Evolutionary conservation across 139 green algal species (phyloP), one percentile per base, ranked within the genome.

Genomic region (Micromonas commoda): DNA sequence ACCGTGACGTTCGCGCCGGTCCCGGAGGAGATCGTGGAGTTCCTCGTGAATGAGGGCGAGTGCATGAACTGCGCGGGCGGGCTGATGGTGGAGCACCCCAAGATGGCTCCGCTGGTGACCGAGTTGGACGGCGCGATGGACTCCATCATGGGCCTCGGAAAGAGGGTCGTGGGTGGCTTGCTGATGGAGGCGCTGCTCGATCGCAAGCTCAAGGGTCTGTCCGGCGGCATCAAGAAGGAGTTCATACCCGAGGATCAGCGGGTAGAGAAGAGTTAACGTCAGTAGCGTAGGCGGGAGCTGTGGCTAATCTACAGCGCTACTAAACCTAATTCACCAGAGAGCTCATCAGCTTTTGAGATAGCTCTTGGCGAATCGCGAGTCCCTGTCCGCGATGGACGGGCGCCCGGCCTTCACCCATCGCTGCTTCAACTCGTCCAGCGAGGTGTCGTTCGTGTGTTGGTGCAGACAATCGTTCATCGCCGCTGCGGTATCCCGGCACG

Each of bases 21-120:
- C n/a, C 53, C 57, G 52, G 57, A 78, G 3, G 72, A 68, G 24
- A 63, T 26, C 52, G 33, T 78, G 51, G 72, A 53, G 23, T 61
- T 45, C 5, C 33, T 78, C 19, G 53, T 69, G 39, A 2, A 69
- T 0, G 72, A 68, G 5, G 57, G 34, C 33, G 52, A 28, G 4
- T 68, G 23, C 57, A 78, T 78, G 72, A 45, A 68, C 4, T 80
- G 74, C 29, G 74, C 74, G 0, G 74, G 74, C 28, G 74, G 57
- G n/a, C 63, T 80, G 0, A 80, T 80, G 74, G 74, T 80, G 24
- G 74, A 80, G 29, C 74, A 80, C 63, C 33, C 45, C 32, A 21
- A 64, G 29, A 26, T 80, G 3, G 24, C 19, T 57, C 57, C 57
- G 35, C 38, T 32, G 24, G 24, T 80, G 19, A 73, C 5, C 13